These are phyloP conservation scores for Aphanomyces cochlioides DNA, from an alignment of 352 stramenopile genomes.

Conservation along the genomic window DNA sequence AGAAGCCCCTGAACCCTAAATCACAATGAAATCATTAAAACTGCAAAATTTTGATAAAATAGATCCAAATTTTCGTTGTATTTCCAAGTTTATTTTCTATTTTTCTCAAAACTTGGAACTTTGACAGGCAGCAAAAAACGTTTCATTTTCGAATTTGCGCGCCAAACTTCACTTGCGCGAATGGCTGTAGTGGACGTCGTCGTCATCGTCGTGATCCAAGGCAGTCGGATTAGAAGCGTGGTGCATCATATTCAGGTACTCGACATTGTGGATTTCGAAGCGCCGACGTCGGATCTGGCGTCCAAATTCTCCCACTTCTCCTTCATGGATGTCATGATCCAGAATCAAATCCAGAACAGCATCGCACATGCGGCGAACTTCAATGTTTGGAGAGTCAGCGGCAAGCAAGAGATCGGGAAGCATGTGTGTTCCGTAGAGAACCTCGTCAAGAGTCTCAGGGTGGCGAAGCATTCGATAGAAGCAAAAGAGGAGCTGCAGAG, in stretches of 20 bases:
- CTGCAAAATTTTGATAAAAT: no score
- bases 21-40: no score
- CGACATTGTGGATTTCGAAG: slow-evolving; percentile 84
- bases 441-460: slow-evolving; percentile 72
- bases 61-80: no score
- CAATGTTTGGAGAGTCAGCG: slow-evolving; percentile 71
- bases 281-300: slow-evolving; percentile 72
- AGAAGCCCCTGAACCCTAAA: no score
- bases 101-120: no score
- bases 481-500: slow-evolving; percentile 69
- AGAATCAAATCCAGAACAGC: slow-evolving; percentile 83
- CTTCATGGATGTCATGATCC: slow-evolving; percentile 67
- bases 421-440: slow-evolving; percentile 67
- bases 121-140: no score
- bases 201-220: slow-evolving; percentile 30
- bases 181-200: slow-evolving; percentile 39
- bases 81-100: no score
- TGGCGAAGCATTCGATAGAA: slow-evolving; percentile 78
- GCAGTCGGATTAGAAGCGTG: slow-evolving; percentile 43
- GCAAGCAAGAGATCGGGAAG: slow-evolving; percentile 72
- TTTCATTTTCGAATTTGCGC: no score
- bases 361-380: slow-evolving; percentile 82
- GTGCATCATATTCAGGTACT: slow-evolving; percentile 84
- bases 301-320: slow-evolving; percentile 63
- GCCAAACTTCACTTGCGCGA: not conserved